A percentile compares a stretch with the other conserved stretches of the same genome.
Conservation (phyloP, 2,329 filamentous ascomycete species). For the Microascus cirrosus region DNA sequence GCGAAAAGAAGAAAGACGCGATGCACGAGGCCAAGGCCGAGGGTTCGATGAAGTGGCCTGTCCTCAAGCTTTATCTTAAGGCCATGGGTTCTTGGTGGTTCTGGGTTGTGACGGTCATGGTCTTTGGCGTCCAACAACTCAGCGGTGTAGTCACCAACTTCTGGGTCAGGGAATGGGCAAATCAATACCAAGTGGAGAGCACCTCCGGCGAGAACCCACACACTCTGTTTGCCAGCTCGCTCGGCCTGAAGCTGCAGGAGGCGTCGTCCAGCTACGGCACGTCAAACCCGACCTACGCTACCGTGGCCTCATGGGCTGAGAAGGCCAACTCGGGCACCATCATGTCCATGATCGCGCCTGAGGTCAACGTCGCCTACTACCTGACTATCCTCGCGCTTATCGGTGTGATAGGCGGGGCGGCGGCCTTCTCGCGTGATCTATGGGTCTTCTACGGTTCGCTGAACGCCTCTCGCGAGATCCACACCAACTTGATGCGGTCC, state of each 20-base stretch:
- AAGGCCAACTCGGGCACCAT: slow-evolving; percentile 5
- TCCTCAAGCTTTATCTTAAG: slow-evolving; percentile 73
- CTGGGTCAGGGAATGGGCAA: slow-evolving; percentile 94
- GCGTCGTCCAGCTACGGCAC: neutral
- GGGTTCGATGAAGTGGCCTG: slow-evolving; percentile 78
- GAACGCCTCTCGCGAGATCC: slow-evolving; percentile 75
- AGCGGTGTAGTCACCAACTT: slow-evolving; percentile 80
- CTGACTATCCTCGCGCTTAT: slow-evolving; percentile 72
- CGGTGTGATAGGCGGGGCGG: slow-evolving; percentile 63
- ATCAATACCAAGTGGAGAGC: slow-evolving; percentile 50
- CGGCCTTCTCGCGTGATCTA: slow-evolving; percentile 72
- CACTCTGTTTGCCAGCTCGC: neutral
- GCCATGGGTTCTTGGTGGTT: slow-evolving; percentile 98
- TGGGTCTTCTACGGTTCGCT: slow-evolving; percentile 91
- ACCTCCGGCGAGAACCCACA: neutral
- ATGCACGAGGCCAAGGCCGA: slow-evolving; percentile 69
- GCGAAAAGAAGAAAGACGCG: slow-evolving; percentile 36
- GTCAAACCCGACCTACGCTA: neutral
- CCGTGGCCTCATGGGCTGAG: neutral
- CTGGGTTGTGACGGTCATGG: slow-evolving; percentile 64
- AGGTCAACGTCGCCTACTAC: slow-evolving; percentile 77
- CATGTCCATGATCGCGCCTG: slow-evolving; percentile 9
- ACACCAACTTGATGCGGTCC: slow-evolving; percentile 63
- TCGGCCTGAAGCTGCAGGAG: neutral
- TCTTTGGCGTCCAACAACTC: slow-evolving; percentile 76